phyloP scores from a whole-genome alignment of 2,329 filamentous ascomycete species.

The Elsinoe australis region DNA sequence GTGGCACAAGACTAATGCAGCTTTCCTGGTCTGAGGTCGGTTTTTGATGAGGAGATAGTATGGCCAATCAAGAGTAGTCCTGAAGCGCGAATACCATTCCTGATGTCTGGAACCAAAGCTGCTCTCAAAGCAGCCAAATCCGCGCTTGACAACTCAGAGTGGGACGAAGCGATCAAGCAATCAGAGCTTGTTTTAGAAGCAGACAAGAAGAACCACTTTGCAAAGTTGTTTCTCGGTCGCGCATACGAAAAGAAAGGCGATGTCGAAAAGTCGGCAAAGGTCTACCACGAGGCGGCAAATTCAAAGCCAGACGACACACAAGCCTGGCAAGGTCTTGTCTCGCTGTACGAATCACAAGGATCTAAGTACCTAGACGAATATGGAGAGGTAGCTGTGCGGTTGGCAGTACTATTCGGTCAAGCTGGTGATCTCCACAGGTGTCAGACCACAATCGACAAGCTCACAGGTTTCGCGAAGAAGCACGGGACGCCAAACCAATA shows the following conservation, averaged over 20 bases:
- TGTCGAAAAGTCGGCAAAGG: slow-evolving; percentile 63
- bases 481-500: slow-evolving; percentile 67
- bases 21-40: no score
- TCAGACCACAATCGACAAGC: slow-evolving; percentile 66
- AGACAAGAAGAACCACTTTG: slow-evolving; percentile 76
- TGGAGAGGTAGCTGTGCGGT: slow-evolving; percentile 60
- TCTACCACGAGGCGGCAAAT: slow-evolving; percentile 64
- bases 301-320: slow-evolving; percentile 70
- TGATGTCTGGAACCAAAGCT: slow-evolving; percentile 52
- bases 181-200: slow-evolving; percentile 61
- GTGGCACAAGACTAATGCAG: no score
- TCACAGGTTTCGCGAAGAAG: slow-evolving; percentile 63
- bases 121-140: slow-evolving; percentile 74
- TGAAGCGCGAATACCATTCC: neutral
- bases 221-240: slow-evolving; percentile 79
- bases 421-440: slow-evolving; percentile 53
- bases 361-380: slow-evolving; percentile 64
- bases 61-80: no score
- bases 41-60: no score
- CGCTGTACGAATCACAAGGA: slow-evolving; percentile 73
- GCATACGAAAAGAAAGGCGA: slow-evolving; percentile 69
- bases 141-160: slow-evolving; percentile 70
- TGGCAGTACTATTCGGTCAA: slow-evolving; percentile 67
- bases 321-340: slow-evolving; percentile 83
- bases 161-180: slow-evolving; percentile 64